Conservation (phyloP, 2,329 filamentous ascomycete species). For the Penicillium brevicompactum region DNA sequence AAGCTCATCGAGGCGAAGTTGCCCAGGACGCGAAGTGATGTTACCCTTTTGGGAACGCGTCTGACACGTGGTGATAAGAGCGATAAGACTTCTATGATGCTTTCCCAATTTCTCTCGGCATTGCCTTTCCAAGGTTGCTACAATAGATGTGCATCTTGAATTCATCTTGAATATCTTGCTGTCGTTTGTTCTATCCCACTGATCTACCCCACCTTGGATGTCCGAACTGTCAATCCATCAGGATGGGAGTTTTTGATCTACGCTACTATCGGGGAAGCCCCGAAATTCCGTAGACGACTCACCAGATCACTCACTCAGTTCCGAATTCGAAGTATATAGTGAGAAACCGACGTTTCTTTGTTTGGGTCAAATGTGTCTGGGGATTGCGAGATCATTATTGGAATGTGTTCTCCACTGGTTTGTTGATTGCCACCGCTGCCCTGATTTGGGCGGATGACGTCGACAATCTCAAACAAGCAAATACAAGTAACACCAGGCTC, state of each 20-base stretch:
- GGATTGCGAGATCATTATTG: too few relatives aligned
- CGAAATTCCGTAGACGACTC: not conserved
- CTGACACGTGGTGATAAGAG: conserved; percentile 5
- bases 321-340: too few relatives aligned
- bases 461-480: not conserved
- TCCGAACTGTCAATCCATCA: not conserved
- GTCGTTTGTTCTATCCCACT: too few relatives aligned
- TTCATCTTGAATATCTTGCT: too few relatives aligned
- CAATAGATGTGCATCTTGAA: too few relatives aligned
- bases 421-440: conserved; percentile 2
- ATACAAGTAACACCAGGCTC: too few relatives aligned
- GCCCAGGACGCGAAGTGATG: conserved; percentile 15
- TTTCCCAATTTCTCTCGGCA: not conserved
- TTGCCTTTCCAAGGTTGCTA: not conserved
- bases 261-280: not conserved
- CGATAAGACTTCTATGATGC: not conserved
- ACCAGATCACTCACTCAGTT: too few relatives aligned
- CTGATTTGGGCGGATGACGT: conserved; percentile 6
- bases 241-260: not conserved
- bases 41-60: conserved; percentile 22
- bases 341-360: too few relatives aligned
- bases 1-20: not conserved
- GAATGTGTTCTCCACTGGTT: not conserved
- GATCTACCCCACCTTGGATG: too few relatives aligned
- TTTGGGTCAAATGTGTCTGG: too few relatives aligned